phyloP scores from a whole-genome alignment of 2,329 filamentous ascomycete species.

The Microdochium bolleyi region DNA sequence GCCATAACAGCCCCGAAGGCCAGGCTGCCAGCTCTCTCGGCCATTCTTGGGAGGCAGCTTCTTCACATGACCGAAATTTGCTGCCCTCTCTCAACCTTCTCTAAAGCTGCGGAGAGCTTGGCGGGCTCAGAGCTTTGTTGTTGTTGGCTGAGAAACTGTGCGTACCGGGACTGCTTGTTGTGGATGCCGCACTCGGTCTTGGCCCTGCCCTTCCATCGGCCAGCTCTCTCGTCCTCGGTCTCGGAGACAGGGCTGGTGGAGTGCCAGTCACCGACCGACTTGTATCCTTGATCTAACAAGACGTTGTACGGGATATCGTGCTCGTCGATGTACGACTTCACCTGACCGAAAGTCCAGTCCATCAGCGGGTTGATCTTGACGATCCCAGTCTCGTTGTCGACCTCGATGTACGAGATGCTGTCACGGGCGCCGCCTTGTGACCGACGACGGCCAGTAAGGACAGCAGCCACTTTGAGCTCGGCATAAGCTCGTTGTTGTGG shows the following conservation, averaged over 20 bases:
- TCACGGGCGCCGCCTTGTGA: conserved; percentile 92
- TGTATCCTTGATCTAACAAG: conserved; percentile 89
- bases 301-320: conserved; percentile 91
- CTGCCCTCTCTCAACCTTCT: conserved; percentile 11
- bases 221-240: conserved; percentile 90
- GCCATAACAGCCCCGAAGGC: too few relatives aligned
- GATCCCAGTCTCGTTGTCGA: conserved; percentile 79
- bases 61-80: not conserved
- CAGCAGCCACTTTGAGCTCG: conserved; percentile 79
- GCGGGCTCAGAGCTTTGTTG: conserved; percentile 36
- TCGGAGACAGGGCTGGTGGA: conserved; percentile 85
- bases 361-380: conserved; percentile 98
- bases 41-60: too few relatives aligned
- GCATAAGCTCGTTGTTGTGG: conserved; percentile 86
- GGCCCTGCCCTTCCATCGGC: conserved; percentile 89
- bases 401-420: conserved; percentile 81
- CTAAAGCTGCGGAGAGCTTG: conserved; percentile 10
- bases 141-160: conserved; percentile 73
- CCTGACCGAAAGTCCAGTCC: conserved; percentile 87
- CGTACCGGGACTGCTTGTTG: conserved; percentile 93
- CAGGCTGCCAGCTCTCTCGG: too few relatives aligned
- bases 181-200: conserved; percentile 99
- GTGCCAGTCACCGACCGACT: conserved; percentile 97
- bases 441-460: conserved; percentile 83
- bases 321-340: conserved; percentile 78